A percentile compares a stretch with the other conserved stretches of the same genome.
These are phyloP conservation scores for Crithidia brevicula DNA, from an alignment of 208 protist genomes.

Conservation along the genomic window DNA sequence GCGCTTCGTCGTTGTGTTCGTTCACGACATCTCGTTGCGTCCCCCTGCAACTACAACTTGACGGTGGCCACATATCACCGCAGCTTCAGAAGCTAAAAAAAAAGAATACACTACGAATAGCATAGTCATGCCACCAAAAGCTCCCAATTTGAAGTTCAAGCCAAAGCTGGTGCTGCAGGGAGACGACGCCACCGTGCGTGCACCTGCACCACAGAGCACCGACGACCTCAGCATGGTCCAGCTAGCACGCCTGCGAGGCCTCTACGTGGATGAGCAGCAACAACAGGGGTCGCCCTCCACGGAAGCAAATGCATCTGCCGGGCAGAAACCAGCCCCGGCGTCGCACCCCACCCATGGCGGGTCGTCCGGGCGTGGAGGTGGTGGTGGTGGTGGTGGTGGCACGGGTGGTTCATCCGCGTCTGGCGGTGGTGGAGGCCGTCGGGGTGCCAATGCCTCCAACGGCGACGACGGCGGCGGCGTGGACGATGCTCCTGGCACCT, in stretches of 20 bases:
- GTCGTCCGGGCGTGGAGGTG: constrained; percentile 12
- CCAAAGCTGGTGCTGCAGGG: constrained; percentile 52
- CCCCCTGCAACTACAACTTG: too few relatives aligned
- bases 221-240: constrained; percentile 60
- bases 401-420: background rate
- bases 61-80: too few relatives aligned
- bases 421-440: background rate
- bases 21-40: too few relatives aligned
- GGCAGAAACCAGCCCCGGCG: background rate
- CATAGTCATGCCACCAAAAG: constrained; percentile 70
- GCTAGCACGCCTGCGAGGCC: constrained; percentile 58
- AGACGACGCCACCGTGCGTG: constrained; percentile 21
- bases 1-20: too few relatives aligned
- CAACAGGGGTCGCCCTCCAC: too few relatives aligned
- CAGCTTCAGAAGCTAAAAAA: too few relatives aligned
- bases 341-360: background rate
- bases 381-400: background rate
- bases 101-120: too few relatives aligned
- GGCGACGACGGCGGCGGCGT: background rate
- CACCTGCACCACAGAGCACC: constrained; percentile 7
- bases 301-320: too few relatives aligned
- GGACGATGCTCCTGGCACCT: constrained; percentile 2
- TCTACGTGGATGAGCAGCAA: constrained; percentile 37
- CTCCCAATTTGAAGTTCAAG: constrained; percentile 73
- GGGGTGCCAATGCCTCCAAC: background rate